phyloP scores from a whole-genome alignment of 73 alveolate species.

The Stentor roeselii region DNA sequence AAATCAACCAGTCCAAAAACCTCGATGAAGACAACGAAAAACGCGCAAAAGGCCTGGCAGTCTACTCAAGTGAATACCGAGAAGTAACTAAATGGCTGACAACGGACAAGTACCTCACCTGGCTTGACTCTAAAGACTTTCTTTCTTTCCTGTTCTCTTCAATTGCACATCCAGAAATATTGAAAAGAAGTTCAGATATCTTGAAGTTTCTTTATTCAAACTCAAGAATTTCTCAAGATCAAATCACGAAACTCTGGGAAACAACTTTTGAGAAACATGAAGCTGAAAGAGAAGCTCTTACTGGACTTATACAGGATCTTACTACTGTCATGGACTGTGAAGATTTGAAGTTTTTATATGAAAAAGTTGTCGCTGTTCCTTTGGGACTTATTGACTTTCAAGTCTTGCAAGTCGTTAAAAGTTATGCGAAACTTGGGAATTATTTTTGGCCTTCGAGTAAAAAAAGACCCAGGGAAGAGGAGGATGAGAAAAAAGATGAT shows the following conservation, averaged over 20 bases:
- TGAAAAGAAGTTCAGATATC: conserved; percentile 4
- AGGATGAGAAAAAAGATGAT: too few species aligned
- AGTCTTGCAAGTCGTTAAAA: background rate
- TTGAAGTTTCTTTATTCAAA: background rate
- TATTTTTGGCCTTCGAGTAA: too few species aligned
- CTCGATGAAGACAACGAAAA: conserved; percentile 10
- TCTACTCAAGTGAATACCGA: background rate
- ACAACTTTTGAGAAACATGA: background rate
- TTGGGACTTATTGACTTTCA: background rate
- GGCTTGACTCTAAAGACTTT: conserved; percentile 43
- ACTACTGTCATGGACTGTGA: background rate
- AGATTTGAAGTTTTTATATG: background rate
- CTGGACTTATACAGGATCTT: background rate
- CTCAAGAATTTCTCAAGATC: background rate
- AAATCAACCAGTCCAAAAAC: conserved; percentile 31
- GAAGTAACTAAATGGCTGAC: conserved; percentile 40
- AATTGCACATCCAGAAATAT: background rate
- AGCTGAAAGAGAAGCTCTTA: background rate
- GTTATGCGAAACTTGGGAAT: background rate
- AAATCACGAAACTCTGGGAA: background rate
- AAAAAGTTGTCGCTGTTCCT: background rate
- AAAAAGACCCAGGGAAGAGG: background rate
- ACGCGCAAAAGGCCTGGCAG: conserved; percentile 21
- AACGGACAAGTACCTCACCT: conserved; percentile 35
- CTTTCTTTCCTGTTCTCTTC: conserved; percentile 52